Base-by-base conservation (phyloP, 371 early-diverging fungal species). In the Apophysomyces elegans region DNA sequence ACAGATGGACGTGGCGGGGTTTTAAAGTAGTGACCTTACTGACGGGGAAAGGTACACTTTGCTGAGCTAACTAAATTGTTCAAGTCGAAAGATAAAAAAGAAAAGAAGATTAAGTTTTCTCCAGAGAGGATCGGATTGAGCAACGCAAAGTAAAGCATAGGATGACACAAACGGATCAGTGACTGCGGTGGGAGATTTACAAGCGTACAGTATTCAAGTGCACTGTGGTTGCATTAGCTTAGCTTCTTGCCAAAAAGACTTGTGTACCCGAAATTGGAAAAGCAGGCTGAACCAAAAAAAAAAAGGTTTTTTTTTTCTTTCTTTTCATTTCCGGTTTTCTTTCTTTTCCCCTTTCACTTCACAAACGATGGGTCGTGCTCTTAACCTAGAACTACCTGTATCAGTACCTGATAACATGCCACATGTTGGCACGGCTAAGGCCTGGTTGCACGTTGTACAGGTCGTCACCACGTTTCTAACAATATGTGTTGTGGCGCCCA, bases 141-240 rank as follows among this genome's bases (percentile, higher is more conserved):
- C 32, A 26, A 26, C 32, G 32, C 32, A 26, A 26, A 26, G 2
- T 26, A 26, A 26, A 26, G 32, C 32, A 26, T 26, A 26, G 32
- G 32, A 47, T 70, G 1, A 76, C 79, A 44, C 77, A 77, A 65
- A 67, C 76, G 54, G 72, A 71, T 63, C 64, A 77, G 43, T 8
- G 41, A 41, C 41, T 13, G 41, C 41, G 32, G 3, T 26, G 32
- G 32, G 3, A 26, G 32, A 26, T 26, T 26, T 26, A 26, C 32
- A 26, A 26, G 32, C 32, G 32, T 26, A 26, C 32, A 26, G 32
- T 1, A 26, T 3, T 2, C 32, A 26, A 41, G 8, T 41, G 13
- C 41, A 11, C 11, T 41, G 41, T 41, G 13, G 41, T 11, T 41
- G 41, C 41, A 41, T 41, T 47, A 47, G 47, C 47, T 16, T 47